Percentiles rank a stretch among this genome's conserved stretches.
phyloP scores from a whole-genome alignment of 805 yeast genomes.

The Yarrowia osloensis region DNA sequence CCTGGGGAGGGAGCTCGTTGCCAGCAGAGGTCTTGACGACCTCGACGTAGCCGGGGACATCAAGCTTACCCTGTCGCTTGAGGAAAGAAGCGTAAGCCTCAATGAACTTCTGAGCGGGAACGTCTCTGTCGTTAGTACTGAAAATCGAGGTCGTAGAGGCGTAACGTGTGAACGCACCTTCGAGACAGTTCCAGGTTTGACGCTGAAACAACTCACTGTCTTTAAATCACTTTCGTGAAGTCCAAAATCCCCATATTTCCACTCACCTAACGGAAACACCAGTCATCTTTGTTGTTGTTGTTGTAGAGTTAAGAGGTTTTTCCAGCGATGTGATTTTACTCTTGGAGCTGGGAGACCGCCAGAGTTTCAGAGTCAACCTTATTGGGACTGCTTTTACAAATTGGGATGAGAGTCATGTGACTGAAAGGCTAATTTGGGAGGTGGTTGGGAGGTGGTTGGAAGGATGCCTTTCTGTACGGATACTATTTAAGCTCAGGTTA shows the following conservation, averaged over 20 bases:
- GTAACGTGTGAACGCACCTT: background rate
- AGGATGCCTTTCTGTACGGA: too few species aligned
- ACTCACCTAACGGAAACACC: conserved; percentile 98
- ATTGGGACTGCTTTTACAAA: conserved; percentile 10
- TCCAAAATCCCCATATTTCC: conserved; percentile 5
- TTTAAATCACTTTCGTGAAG: conserved; percentile 16
- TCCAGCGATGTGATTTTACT: background rate
- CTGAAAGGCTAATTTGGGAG: background rate
- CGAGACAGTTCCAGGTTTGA: conserved; percentile 1
- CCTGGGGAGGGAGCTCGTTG: conserved; percentile 99
- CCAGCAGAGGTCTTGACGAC: conserved; percentile 98
- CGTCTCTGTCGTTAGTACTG: conserved; percentile 70
- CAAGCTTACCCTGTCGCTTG: conserved; percentile 99
- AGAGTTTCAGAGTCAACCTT: conserved; percentile 21
- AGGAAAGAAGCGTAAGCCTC: conserved; percentile 99
- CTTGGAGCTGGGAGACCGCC: background rate
- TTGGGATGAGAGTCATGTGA: conserved; percentile 15
- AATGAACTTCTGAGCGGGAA: conserved; percentile 99
- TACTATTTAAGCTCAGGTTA: too few species aligned
- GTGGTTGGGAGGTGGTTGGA: background rate
- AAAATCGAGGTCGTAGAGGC: background rate
- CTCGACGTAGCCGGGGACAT: conserved; percentile 99
- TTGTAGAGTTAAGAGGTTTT: background rate
- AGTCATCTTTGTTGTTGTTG: conserved; percentile 57
- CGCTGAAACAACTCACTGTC: conserved; percentile 16